phyloP scores from a whole-genome alignment of 2,329 filamentous ascomycete genomes.

The Aspergillus fijiensis region DNA sequence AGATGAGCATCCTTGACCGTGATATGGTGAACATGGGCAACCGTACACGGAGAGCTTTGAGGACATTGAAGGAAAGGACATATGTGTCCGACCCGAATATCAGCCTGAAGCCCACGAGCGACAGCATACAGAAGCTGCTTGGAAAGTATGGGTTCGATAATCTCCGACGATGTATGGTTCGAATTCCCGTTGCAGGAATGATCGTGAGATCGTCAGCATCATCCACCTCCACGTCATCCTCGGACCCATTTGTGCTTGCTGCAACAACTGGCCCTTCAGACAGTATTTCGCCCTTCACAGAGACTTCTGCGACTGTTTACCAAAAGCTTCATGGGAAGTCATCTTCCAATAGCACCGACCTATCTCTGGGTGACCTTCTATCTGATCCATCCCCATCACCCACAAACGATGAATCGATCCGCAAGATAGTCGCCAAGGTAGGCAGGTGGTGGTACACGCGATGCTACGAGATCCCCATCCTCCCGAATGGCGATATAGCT shows the following conservation, averaged over 20 bases:
- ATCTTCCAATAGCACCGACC: conserved; percentile 40
- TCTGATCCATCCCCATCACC: conserved; percentile 67
- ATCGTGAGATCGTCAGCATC: conserved; percentile 44
- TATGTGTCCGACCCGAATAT: conserved; percentile 43
- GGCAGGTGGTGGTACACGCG: conserved; percentile 95
- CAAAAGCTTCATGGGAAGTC: conserved; percentile 27
- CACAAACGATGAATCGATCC: conserved; percentile 77
- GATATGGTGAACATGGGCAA: conserved; percentile 53
- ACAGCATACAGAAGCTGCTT: conserved; percentile 49
- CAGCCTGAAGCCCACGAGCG: conserved; percentile 49
- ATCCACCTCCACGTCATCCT: conserved; percentile 41
- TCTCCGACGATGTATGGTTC: conserved; percentile 50
- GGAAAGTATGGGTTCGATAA: conserved; percentile 49
- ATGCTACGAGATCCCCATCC: conserved; percentile 76
- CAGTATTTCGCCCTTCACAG: conserved; percentile 23
- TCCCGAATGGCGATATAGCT: conserved; percentile 49
- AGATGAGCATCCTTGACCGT: conserved; percentile 51
- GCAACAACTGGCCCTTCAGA: conserved; percentile 27
- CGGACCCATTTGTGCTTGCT: conserved; percentile 33
- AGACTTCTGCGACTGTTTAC: conserved; percentile 21
- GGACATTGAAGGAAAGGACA: conserved; percentile 48
- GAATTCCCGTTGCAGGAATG: conserved; percentile 49
- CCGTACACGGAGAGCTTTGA: conserved; percentile 46
- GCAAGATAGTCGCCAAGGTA: conserved; percentile 86
- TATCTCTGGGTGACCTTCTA: conserved; percentile 68